Evolutionary conservation across 2,329 filamentous ascomycete species (phyloP), one percentile per base, ranked within the genome.

Genomic region (Ophiostoma perfectum): DNA sequence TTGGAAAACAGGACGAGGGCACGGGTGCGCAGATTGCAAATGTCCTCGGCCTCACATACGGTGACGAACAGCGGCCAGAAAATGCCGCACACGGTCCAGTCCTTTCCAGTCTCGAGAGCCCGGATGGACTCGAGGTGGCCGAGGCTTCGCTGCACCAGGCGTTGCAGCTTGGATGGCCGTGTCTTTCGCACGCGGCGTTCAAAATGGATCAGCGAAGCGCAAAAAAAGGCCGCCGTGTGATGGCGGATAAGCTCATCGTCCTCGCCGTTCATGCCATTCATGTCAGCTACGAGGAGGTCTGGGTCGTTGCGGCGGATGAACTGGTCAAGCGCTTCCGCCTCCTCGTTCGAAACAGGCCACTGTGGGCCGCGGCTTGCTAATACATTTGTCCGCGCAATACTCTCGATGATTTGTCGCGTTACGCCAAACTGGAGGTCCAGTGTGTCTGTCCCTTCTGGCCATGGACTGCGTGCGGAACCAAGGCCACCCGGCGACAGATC

Each of bases 111-210:
- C 63, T 65, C 63, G 12, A 65, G 18, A 5, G 14, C 63, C 5
- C 63, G 42, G 14, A 65, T 65, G 1, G 42, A 7, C 5, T 45
- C 63, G 41, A 65, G 41, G 18, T 65, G 63, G 63, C 39, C 63
- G 16, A 65, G 63, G 41, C 63, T 65, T 4, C 63, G 63, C n/a
- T 47, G 63, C 63, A 65, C 63, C 16, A 65, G 63, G 6, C 63
- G 63, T 42, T 65, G 63, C 8, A 65, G 42, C 63, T 47, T 45
- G 63, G 41, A 16, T 18, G 63, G 63, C 5, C 41, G n/a, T n/a
- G 63, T 65, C 63, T 65, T 45, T 12, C 63, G 63, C 36, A 65
- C 63, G 42, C 63, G 63, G 9, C 63, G 63, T n/a, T 65, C 63
- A 39, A 44, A 65, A 36, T 65, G 18, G 63, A 65, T 65, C 14